These are phyloP conservation scores for Allium fistulosum DNA, from an alignment of 106 monocot genomes.

Conservation along the genomic window DNA sequence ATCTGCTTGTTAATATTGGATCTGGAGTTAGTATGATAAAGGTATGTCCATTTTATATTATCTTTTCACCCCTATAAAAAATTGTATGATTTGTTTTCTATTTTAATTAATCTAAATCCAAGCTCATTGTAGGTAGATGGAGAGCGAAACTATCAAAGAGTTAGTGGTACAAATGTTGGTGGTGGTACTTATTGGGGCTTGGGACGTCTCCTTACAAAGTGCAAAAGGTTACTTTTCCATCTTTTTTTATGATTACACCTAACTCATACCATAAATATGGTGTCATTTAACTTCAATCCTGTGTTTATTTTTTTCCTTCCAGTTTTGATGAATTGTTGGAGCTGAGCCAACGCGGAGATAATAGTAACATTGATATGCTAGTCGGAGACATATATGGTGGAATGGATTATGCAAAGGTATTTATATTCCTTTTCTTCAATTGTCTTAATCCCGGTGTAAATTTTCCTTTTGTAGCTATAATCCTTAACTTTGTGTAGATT, in stretches of 20 bases:
- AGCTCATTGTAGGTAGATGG: conserved; percentile 73
- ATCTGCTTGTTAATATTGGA: conserved; percentile 98
- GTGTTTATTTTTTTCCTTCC: conserved; percentile 14
- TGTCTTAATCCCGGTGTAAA: no score
- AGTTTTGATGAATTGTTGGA: conserved; percentile 98
- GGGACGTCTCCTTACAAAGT: conserved; percentile 87
- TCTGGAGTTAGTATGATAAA: conserved; percentile 99
- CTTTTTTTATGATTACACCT: background rate
- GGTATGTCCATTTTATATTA: conserved; percentile 21
- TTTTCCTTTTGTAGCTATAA: no score
- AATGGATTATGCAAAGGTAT: conserved; percentile 91
- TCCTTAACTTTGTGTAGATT: background rate
- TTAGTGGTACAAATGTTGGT: conserved; percentile 99
- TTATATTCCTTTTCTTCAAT: background rate
- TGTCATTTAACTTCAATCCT: background rate
- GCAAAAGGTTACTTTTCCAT: conserved; percentile 61
- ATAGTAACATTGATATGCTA: conserved; percentile 92
- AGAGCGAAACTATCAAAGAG: conserved; percentile 83
- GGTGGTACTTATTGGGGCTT: conserved; percentile 99
- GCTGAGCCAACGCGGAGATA: conserved; percentile 95
- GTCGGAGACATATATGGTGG: conserved; percentile 99
- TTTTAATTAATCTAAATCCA: background rate
- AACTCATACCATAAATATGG: background rate
- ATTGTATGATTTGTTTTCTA: no score
- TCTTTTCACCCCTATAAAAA: no score